These are phyloP conservation scores for Arachis stenosperma DNA, from an alignment of 306 rosid species.

Conservation along the genomic window DNA sequence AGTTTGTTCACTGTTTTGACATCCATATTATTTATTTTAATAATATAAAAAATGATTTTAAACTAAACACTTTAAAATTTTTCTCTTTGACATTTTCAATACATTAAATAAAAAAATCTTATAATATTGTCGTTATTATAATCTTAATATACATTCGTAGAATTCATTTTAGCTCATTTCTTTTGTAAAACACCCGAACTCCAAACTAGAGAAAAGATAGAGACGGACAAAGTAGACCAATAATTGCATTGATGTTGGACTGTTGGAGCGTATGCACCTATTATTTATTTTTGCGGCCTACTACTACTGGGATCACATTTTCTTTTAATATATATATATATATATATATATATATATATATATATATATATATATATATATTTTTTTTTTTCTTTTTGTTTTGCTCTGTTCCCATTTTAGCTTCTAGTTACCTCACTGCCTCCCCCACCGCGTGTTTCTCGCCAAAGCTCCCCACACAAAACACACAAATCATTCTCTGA, in stretches of 20 bases:
- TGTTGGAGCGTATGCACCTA: background rate
- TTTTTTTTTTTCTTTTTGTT: slow-evolving; percentile 3
- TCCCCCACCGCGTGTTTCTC: slow-evolving; percentile 21
- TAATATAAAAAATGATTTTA: too few relatives aligned
- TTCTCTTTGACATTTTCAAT: too few relatives aligned
- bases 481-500: background rate
- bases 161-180: too few relatives aligned
- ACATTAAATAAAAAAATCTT: too few relatives aligned
- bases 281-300: background rate
- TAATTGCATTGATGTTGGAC: slow-evolving; percentile 30
- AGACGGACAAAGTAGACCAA: slow-evolving; percentile 16
- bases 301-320: background rate
- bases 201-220: slow-evolving; percentile 20
- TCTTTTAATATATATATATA: background rate
- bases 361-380: background rate
- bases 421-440: background rate
- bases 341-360: background rate
- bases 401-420: too few relatives aligned
- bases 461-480: background rate
- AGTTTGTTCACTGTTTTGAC: too few relatives aligned
- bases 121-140: too few relatives aligned
- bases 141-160: too few relatives aligned
- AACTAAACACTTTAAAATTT: too few relatives aligned
- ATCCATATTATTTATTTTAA: too few relatives aligned
- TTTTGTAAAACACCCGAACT: background rate